Evolutionary conservation across 148 eudicot species (phyloP).

Genomic region (Limonium bicolor): DNA sequence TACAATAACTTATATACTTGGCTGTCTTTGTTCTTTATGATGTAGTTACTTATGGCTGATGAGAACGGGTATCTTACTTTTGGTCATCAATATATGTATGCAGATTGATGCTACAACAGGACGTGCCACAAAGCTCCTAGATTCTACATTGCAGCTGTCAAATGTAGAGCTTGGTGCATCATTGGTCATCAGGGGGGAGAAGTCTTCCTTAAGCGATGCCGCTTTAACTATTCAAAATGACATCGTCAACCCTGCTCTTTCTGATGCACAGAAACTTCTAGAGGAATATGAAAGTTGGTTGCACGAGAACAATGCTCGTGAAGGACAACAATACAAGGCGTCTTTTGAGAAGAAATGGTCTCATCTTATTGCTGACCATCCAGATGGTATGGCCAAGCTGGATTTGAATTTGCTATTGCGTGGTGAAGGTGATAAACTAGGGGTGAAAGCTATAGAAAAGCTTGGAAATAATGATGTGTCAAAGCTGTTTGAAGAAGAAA

Average conservation of each 20-base stretch:
- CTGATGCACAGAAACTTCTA: constrained; percentile 59
- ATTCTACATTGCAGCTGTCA: constrained; percentile 66
- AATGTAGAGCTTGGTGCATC: constrained; percentile 72
- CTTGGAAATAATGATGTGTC: constrained; percentile 68
- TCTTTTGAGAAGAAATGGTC: constrained; percentile 72
- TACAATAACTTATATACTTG: not conserved
- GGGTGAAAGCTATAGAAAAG: constrained; percentile 40
- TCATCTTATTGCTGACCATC: constrained; percentile 24
- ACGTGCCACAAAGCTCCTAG: constrained; percentile 54
- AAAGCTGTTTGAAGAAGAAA: constrained; percentile 75
- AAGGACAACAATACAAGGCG: constrained; percentile 43
- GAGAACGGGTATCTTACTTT: too few relatives aligned
- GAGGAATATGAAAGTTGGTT: constrained; percentile 62
- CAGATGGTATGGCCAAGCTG: constrained; percentile 14
- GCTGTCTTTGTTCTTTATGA: too few relatives aligned
- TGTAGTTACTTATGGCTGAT: too few relatives aligned
- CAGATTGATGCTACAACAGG: constrained; percentile 61
- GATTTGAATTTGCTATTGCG: constrained; percentile 18
- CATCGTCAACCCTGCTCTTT: constrained; percentile 59
- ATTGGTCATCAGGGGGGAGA: constrained; percentile 48
- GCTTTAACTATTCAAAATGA: constrained; percentile 53
- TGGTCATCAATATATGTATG: constrained; percentile 11
- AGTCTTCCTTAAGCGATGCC: constrained; percentile 46
- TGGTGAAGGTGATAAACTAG: constrained; percentile 28
- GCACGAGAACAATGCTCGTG: constrained; percentile 35